A percentile compares a stretch with the other conserved stretches of the same genome.
Conservation (phyloP, 202 grass and related monocot species). For the Schoenoplectus triqueter region DNA sequence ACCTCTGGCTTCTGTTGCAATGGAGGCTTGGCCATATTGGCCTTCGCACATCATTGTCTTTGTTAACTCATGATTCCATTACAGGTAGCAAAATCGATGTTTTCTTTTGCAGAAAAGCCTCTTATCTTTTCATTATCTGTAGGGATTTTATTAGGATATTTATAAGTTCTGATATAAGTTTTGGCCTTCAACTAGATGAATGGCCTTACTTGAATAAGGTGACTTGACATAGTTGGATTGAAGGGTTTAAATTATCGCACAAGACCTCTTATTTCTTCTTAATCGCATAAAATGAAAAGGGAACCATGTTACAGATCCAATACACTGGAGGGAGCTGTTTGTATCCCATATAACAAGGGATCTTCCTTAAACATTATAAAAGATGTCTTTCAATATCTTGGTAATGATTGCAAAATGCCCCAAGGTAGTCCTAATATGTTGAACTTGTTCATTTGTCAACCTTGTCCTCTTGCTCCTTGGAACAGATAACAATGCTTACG, state of each 20-base stretch:
- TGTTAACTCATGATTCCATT: conserved; percentile 51
- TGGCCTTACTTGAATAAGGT: neutral
- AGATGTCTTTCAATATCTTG: conserved; percentile 16
- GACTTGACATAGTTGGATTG: neutral
- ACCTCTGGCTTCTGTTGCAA: conserved; percentile 64
- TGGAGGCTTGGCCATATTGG: conserved; percentile 98
- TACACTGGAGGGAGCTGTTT: neutral
- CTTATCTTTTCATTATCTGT: neutral
- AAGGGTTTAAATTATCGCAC: conserved; percentile 9
- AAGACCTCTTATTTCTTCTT: neutral
- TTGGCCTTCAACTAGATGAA: too few relatives aligned
- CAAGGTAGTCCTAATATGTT: neutral
- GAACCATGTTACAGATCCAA: neutral
- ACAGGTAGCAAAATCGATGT: conserved; percentile 51
- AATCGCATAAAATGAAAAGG: conserved; percentile 1
- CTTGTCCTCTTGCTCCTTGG: neutral
- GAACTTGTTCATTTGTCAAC: neutral
- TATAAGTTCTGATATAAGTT: too few relatives aligned
- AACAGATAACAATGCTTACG: neutral
- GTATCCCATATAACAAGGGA: neutral
- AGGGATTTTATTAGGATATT: neutral
- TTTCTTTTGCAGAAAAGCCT: conserved; percentile 3
- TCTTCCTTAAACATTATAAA: conserved; percentile 11
- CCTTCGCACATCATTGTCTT: conserved; percentile 60
- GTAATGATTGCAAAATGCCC: conserved; percentile 3